A percentile compares a stretch with the other conserved stretches of the same genome.
These are phyloP conservation scores for Rosa hybrid DNA, from an alignment of 331 rosid species.

Conservation along the genomic window DNA sequence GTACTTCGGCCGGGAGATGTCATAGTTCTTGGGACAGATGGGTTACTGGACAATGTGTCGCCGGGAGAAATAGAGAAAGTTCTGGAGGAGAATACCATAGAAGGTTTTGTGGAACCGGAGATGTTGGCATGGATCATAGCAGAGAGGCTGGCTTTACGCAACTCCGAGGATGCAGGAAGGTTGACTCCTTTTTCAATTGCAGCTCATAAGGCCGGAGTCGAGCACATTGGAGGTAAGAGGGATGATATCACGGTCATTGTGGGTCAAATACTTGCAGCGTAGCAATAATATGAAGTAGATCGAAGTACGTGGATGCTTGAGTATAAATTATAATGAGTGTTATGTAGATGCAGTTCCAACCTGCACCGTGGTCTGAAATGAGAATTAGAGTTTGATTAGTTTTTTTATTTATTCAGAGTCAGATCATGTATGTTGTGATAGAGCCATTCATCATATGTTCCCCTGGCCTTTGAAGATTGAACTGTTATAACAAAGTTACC, in stretches of 20 bases:
- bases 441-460: too few species aligned
- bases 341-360: too few species aligned
- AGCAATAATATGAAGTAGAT: background rate
- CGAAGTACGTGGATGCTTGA: too few species aligned
- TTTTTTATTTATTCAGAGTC: too few species aligned
- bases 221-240: slow-evolving; percentile 3
- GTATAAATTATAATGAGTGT: too few species aligned
- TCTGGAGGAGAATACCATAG: background rate
- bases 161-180: background rate
- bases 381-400: too few species aligned
- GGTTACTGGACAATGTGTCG: slow-evolving; percentile 26
- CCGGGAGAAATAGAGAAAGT: slow-evolving; percentile 19
- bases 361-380: too few species aligned
- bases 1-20: slow-evolving; percentile 9
- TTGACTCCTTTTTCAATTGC: slow-evolving; percentile 4
- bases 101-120: background rate
- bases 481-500: too few species aligned
- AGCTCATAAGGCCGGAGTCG: background rate
- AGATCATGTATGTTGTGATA: too few species aligned
- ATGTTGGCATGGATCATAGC: slow-evolving; percentile 1
- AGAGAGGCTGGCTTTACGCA: background rate
- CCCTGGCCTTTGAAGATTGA: too few species aligned
- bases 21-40: slow-evolving; percentile 31
- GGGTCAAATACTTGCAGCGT: background rate
- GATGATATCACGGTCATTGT: slow-evolving; percentile 25